Percentiles rank a stretch among this genome's conserved stretches.
These are phyloP conservation scores for Helicostylum pulchrum DNA, from an alignment of 192 early-diverging fungal species.

Conservation along the genomic window DNA sequence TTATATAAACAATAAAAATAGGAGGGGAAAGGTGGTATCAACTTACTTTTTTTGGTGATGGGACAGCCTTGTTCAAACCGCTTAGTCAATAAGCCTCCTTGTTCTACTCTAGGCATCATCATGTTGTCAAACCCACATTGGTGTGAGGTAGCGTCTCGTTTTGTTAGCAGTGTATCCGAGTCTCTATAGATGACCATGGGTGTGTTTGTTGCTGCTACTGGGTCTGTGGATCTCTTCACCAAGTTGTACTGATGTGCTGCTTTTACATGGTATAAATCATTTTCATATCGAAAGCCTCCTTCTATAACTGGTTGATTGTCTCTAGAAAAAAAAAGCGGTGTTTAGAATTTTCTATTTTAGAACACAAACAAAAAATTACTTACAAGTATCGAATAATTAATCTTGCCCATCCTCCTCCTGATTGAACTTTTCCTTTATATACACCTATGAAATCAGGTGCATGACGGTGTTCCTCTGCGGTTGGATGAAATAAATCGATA, in stretches of 20 bases:
- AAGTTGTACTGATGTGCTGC: constrained; percentile 45
- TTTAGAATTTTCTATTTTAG: no score
- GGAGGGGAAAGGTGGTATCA: no score
- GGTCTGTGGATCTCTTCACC: constrained; percentile 49
- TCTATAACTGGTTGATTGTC: constrained; percentile 41
- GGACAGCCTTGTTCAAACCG: constrained; percentile 1
- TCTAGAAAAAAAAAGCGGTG: constrained; percentile 10
- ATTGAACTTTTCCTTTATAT: no score
- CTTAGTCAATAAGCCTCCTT: no score
- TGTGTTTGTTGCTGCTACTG: constrained; percentile 1
- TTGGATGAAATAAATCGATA: constrained; percentile 63
- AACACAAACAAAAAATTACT: no score
- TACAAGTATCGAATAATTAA: constrained; percentile 27
- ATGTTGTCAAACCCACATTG: constrained; percentile 26
- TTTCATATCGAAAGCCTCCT: constrained; percentile 51
- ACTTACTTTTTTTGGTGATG: constrained; percentile 17
- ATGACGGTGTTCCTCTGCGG: constrained; percentile 37
- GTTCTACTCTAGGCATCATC: no score
- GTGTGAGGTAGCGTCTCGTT: background rate
- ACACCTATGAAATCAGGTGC: no score
- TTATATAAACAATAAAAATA: background rate
- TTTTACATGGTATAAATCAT: constrained; percentile 56
- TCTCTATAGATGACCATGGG: constrained; percentile 26
- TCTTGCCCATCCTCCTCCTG: constrained; percentile 40
- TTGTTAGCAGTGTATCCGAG: constrained; percentile 9